Base-by-base conservation (phyloP, 2,329 filamentous ascomycete species). In the Pestalotiopsis sp. region DNA sequence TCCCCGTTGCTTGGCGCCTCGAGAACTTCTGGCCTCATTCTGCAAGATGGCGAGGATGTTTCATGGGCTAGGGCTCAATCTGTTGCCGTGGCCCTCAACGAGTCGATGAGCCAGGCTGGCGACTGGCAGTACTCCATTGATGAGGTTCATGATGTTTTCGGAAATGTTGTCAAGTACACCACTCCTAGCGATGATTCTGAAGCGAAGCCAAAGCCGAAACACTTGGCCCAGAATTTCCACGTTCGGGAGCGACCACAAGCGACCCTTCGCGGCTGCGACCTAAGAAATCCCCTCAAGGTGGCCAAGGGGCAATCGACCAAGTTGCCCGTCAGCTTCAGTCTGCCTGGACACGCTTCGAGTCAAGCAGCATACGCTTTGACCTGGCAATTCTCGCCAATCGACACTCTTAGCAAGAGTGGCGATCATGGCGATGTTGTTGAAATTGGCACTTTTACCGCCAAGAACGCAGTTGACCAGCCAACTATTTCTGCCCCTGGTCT, bases 91-190 rank as follows among this genome's bases (percentile, higher is more conserved):
- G 90, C 93, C 4, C 83, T 99, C 68, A 98, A 97, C 76, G 97
- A 99, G 80, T 95, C 95, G 4, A 90, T 99, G 82, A 89, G 89
- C 63, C 86, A 86, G 6, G 88, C 92, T 65, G 96, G 95, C 17
- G 87, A 90, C 66, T 98, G 95, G 95, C 86, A 92, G 70, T 99
- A 98, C 77, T 91, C 92, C 1, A 90, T 99, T 66, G 93, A 98
- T 73, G 93, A 98, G 79, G 93, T 99, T 9, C 90, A 93, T 69
- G 96, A 99, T 82, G 95, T 90, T 2, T 92, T 95, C 73, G 95
- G 95, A 61, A 99, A 99, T 75, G 82, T 92, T 49, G 91, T 95
- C 69, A 92, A 90, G 71, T 99, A 97, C 77, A 83, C 87, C 3
- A 82, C 84, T 3, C 80, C 86, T 3, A 83, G 86, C 14, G 92